A percentile compares a stretch with the other conserved stretches of the same genome.
Conservation (phyloP, 202 grass and related monocot genomes). For the Brachypodium distachyon region DNA sequence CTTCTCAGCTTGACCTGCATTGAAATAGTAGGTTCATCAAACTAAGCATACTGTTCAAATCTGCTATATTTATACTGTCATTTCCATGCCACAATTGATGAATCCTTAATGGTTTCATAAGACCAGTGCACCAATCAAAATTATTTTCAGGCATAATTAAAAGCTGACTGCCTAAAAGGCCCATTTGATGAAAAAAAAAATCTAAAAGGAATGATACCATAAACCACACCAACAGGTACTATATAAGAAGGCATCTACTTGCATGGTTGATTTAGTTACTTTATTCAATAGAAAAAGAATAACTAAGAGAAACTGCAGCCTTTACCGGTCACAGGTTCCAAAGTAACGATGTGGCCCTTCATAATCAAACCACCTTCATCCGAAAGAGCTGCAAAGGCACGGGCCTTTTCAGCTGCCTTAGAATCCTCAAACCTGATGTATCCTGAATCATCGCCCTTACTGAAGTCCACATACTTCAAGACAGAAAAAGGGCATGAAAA, state of each 20-base stretch:
- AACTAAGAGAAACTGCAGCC: constrained; percentile 3
- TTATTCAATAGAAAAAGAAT: neutral
- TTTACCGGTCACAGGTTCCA: constrained; percentile 75
- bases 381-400: constrained; percentile 64
- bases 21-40: neutral
- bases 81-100: neutral
- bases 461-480: constrained; percentile 81
- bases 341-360: constrained; percentile 60
- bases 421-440: constrained; percentile 82
- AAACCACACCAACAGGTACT: neutral
- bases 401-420: constrained; percentile 58
- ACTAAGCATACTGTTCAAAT: neutral
- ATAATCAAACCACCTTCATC: constrained; percentile 72
- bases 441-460: constrained; percentile 71
- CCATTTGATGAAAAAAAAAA: neutral
- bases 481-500: neutral
- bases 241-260: neutral
- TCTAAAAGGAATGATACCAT: neutral
- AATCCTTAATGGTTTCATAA: neutral
- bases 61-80: neutral
- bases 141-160: neutral
- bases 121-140: neutral
- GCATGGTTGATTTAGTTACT: neutral
- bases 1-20: constrained; percentile 62
- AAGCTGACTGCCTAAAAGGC: neutral